These are phyloP conservation scores for Orbilia ellipsospora DNA, from an alignment of 2,329 filamentous ascomycete species.

Conservation along the genomic window DNA sequence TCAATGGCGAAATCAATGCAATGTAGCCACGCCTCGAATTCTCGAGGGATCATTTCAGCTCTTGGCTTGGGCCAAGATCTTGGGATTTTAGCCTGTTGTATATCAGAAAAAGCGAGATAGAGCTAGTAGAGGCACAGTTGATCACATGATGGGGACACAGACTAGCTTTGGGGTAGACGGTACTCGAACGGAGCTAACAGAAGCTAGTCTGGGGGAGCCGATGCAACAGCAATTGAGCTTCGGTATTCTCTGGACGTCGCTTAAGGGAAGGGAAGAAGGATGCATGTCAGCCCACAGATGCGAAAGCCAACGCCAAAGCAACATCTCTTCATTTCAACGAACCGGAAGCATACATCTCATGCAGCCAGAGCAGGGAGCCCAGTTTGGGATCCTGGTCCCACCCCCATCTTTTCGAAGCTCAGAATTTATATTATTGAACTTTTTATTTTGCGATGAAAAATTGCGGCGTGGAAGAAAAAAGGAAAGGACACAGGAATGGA, in stretches of 20 bases:
- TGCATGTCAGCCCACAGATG: constrained; percentile 48
- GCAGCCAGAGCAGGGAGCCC: constrained; percentile 1
- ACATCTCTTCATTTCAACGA: constrained; percentile 27
- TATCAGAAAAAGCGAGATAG: neutral
- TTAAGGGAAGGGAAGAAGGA: constrained; percentile 7
- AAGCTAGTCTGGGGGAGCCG: no score
- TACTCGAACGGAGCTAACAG: no score
- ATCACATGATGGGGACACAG: neutral
- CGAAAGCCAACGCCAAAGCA: neutral
- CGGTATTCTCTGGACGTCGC: neutral
- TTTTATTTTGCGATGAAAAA: no score
- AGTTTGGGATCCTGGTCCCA: constrained; percentile 24
- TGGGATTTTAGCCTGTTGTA: no score
- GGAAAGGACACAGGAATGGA: no score
- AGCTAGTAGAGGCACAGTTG: neutral
- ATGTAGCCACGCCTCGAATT: no score
- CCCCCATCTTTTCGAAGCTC: neutral
- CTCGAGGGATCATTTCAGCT: no score
- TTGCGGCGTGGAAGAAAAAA: no score
- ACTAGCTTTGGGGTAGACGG: neutral
- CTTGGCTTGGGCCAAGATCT: no score
- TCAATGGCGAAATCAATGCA: no score
- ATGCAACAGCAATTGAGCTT: constrained; percentile 1
- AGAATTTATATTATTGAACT: no score
- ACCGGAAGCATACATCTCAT: constrained; percentile 34